Conservation (phyloP, 2,329 filamentous ascomycete genomes). For the Colletotrichum musae region DNA sequence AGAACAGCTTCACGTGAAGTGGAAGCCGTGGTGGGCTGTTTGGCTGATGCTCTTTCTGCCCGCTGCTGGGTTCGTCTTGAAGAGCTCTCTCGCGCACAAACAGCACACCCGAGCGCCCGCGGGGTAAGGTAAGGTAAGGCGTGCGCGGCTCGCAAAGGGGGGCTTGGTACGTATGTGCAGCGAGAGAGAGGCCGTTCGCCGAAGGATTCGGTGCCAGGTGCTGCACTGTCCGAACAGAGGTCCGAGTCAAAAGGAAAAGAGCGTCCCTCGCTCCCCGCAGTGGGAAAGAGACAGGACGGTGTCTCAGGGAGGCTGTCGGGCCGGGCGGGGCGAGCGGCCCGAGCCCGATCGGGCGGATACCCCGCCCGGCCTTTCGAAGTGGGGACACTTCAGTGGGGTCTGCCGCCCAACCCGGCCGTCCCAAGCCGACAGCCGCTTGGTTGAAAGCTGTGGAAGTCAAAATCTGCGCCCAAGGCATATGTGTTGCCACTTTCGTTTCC, state of each 20-base stretch:
- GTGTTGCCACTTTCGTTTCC: neutral
- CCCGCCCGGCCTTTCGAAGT: constrained; percentile 26
- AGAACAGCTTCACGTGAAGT: neutral
- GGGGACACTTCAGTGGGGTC: neutral
- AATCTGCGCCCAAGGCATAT: neutral
- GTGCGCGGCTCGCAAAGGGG: neutral
- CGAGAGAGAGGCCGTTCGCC: constrained; percentile 7
- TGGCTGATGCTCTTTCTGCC: neutral
- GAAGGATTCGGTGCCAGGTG: constrained; percentile 1
- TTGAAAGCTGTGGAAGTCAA: neutral
- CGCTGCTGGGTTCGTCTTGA: neutral
- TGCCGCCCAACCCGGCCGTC: constrained; percentile 30
- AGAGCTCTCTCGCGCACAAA: constrained; percentile 9
- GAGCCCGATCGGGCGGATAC: constrained; percentile 35
- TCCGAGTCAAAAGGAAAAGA: constrained; percentile 5
- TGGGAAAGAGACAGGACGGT: constrained; percentile 16
- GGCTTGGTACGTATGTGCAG: constrained; percentile 11
- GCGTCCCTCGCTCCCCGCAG: neutral
- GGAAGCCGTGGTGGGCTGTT: neutral
- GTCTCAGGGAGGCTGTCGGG: constrained; percentile 38
- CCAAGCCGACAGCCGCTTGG: constrained; percentile 15
- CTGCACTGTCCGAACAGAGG: constrained; percentile 11
- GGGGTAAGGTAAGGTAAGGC: neutral
- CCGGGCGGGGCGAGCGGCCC: constrained; percentile 39
- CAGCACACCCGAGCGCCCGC: neutral